Evolutionary conservation across 805 yeast species (phyloP).

Genomic region (Debaryomyces tyrocola): DNA sequence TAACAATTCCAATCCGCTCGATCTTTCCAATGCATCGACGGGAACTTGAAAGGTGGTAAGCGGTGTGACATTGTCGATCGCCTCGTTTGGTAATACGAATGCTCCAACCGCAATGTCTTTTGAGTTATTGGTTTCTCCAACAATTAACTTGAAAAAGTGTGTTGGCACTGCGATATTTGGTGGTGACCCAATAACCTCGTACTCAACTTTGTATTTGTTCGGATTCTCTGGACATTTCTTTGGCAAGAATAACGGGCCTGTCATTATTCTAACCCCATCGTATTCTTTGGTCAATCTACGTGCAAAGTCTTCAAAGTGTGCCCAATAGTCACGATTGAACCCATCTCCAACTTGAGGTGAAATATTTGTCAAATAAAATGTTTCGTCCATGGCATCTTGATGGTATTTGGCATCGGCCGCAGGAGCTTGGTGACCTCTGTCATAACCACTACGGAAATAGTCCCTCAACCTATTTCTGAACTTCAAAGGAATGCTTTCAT

Average conservation of each 20-base stretch:
- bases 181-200: constrained; percentile 95
- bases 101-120: constrained; percentile 75
- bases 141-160: constrained; percentile 87
- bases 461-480: constrained; percentile 80
- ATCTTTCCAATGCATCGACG: constrained; percentile 80
- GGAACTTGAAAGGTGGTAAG: constrained; percentile 83
- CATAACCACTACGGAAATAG: constrained; percentile 93
- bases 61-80: constrained; percentile 68
- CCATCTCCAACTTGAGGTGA: constrained; percentile 98
- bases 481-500: constrained; percentile 70
- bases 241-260: constrained; percentile 93
- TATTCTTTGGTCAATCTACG: constrained; percentile 74
- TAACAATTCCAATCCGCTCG: constrained; percentile 81
- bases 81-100: constrained; percentile 89
- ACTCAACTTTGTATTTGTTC: constrained; percentile 69
- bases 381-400: constrained; percentile 93
- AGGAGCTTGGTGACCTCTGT: constrained; percentile 96
- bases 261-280: constrained; percentile 77
- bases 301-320: constrained; percentile 88
- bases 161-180: constrained; percentile 97
- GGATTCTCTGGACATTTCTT: constrained; percentile 70
- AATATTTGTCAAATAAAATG: constrained; percentile 86
- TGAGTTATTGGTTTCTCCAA: constrained; percentile 63
- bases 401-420: constrained; percentile 95
- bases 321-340: constrained; percentile 96